phyloP scores from a whole-genome alignment of 345 rosid species.

The Aegle marmelos region DNA sequence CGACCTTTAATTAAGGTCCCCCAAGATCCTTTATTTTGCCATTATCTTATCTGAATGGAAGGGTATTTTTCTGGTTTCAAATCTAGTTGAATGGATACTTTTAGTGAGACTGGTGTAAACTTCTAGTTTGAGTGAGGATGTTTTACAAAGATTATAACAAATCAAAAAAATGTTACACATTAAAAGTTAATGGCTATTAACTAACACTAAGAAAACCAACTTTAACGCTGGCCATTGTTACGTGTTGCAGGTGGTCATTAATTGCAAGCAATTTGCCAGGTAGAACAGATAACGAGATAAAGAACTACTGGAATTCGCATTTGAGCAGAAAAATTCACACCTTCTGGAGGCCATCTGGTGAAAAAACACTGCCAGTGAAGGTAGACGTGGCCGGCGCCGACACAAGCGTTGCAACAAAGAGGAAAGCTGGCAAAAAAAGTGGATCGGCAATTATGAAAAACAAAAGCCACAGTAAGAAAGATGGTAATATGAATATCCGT shows the following conservation, averaged over 20 bases:
- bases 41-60: too few relatives aligned
- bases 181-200: too few relatives aligned
- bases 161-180: too few relatives aligned
- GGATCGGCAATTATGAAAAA: constrained; percentile 25
- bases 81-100: too few relatives aligned
- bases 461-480: constrained; percentile 1
- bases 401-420: neutral
- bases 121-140: neutral
- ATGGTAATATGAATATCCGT: neutral
- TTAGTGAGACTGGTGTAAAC: too few relatives aligned
- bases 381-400: constrained; percentile 20
- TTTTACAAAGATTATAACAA: too few relatives aligned
- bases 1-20: too few relatives aligned
- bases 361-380: neutral
- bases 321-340: constrained; percentile 45
- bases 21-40: too few relatives aligned
- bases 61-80: too few relatives aligned
- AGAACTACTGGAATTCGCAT: constrained; percentile 70
- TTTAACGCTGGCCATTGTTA: neutral
- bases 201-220: neutral
- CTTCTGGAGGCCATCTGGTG: constrained; percentile 23
- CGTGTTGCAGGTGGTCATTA: constrained; percentile 50
- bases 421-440: constrained; percentile 28
- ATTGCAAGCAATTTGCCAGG: constrained; percentile 61
- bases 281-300: constrained; percentile 72